Base-by-base conservation (phyloP, 257 asterid species). In the Forsythia viridissima region DNA sequence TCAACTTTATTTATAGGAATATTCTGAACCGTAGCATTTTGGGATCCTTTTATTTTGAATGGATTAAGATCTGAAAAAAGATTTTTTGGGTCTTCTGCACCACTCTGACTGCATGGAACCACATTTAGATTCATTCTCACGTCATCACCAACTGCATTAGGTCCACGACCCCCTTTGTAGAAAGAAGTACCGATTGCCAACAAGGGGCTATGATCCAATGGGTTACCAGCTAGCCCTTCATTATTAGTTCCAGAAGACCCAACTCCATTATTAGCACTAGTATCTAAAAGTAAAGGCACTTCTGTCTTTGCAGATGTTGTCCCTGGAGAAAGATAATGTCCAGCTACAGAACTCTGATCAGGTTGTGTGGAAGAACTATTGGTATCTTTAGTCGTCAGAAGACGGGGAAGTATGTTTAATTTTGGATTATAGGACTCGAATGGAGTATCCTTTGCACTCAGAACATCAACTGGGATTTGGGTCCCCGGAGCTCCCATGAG, bases 401-500 rank as follows among this genome's bases (percentile, higher is more conserved):
- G 69, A 71, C 77, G 81, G 41, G 96, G 87, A 86, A 87, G 87
- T 79, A 81, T 89, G 84, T 82, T 83, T 80, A 84, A 79, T 67
- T 88, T 86, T 20, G 95, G 82, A 88, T 76, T 83, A 72, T 79
- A 75, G 3, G 93, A 75, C 79, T 84, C 89, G 74, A 87, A 84
- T 73, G 92, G 94, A 76, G 88, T 74, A 83, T 93, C 97, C 84
- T 89, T 91, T 39, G 92, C 87, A 85, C 92, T 85, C 80, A 88
- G 78, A 85, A 87, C 88, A 85, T 96, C 98, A 41, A 95, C 95
- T 43, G 99, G 99, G 80, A 96, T 88, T 78, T 93, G 92, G n/a
- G 97, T 87, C 77, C 99, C 99, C 42, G 99, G 99, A 73, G 94
- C 97, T 83, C 98, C 99, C 99, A 96, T 96, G 83, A 96, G 99